phyloP scores from a whole-genome alignment of 1,284 basidiomycete genomes.

The Pisolithus thermaeus region DNA sequence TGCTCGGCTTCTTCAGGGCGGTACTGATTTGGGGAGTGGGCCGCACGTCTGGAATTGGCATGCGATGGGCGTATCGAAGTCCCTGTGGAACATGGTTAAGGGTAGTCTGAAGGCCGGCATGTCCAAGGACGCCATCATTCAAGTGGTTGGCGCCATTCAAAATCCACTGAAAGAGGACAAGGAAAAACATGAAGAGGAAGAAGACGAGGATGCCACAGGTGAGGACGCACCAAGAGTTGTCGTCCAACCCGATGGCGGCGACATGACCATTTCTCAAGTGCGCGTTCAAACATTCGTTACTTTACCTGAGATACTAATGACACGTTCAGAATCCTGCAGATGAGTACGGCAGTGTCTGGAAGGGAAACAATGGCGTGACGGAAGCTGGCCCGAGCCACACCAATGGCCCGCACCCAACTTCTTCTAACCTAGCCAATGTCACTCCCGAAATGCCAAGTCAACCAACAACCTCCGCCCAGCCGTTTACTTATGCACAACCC shows the following conservation, averaged over 20 bases:
- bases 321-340: slow-evolving; percentile 34
- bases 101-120: slow-evolving; percentile 50
- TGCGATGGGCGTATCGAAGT: slow-evolving; percentile 57
- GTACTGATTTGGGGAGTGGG: slow-evolving; percentile 50
- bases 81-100: slow-evolving; percentile 64
- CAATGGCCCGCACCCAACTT: slow-evolving; percentile 12
- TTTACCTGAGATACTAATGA: slow-evolving; percentile 2
- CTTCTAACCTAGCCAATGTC: slow-evolving; percentile 17
- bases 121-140: slow-evolving; percentile 51
- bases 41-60: slow-evolving; percentile 66
- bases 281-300: slow-evolving; percentile 4
- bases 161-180: slow-evolving; percentile 42
- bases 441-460: slow-evolving; percentile 14
- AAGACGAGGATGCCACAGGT: slow-evolving; percentile 21
- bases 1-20: slow-evolving; percentile 47
- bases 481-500: slow-evolving; percentile 27
- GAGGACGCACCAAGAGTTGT: slow-evolving; percentile 18
- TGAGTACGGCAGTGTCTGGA: slow-evolving; percentile 53
- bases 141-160: slow-evolving; percentile 50
- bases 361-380: slow-evolving; percentile 40
- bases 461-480: slow-evolving; percentile 19
- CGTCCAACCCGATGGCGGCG: slow-evolving; percentile 19
- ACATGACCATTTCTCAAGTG: slow-evolving; percentile 22
- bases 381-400: slow-evolving; percentile 21
- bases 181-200: slow-evolving; percentile 33